Evolutionary conservation across 140 eudicot genomes (phyloP).

Genomic region (Erigeron philadelphicus): DNA sequence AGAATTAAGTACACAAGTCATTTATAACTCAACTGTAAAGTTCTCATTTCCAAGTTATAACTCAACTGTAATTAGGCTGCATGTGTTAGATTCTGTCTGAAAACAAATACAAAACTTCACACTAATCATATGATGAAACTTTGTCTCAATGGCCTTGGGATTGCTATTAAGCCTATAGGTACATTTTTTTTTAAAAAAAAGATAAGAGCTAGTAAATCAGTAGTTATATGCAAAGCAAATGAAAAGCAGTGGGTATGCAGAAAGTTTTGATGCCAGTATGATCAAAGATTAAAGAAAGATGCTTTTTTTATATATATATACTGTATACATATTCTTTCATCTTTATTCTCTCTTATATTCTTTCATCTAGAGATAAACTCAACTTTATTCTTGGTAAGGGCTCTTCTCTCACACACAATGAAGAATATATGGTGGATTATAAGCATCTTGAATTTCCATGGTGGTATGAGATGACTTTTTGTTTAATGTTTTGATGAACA

Average conservation of each 20-base stretch:
- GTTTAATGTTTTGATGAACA: neutral
- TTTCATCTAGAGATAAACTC: slow-evolving; percentile 24
- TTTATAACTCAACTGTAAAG: neutral
- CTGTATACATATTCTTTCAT: slow-evolving; percentile 15
- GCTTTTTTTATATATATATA: neutral
- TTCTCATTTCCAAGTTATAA: slow-evolving; percentile 27
- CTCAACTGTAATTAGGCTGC: slow-evolving; percentile 16
- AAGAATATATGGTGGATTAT: slow-evolving; percentile 8
- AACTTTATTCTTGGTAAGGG: slow-evolving; percentile 27
- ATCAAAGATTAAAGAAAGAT: slow-evolving; percentile 29
- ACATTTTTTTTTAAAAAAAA: neutral
- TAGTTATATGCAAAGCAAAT: slow-evolving; percentile 6
- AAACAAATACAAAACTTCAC: slow-evolving; percentile 18
- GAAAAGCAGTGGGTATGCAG: slow-evolving; percentile 27
- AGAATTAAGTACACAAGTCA: neutral
- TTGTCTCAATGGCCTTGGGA: slow-evolving; percentile 23
- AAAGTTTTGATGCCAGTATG: slow-evolving; percentile 26
- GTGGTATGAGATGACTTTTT: slow-evolving; percentile 23
- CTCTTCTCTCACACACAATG: slow-evolving; percentile 14
- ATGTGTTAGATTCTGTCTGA: slow-evolving; percentile 24
- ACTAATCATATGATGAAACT: slow-evolving; percentile 19
- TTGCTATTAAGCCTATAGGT: neutral
- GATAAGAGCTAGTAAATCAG: neutral
- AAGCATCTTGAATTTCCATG: slow-evolving; percentile 34
- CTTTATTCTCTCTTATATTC: slow-evolving; percentile 30